Percentiles rank a stretch among this genome's conserved stretches.
phyloP scores from a whole-genome alignment of 306 rosid genomes.

The Prunus dulcis region DNA sequence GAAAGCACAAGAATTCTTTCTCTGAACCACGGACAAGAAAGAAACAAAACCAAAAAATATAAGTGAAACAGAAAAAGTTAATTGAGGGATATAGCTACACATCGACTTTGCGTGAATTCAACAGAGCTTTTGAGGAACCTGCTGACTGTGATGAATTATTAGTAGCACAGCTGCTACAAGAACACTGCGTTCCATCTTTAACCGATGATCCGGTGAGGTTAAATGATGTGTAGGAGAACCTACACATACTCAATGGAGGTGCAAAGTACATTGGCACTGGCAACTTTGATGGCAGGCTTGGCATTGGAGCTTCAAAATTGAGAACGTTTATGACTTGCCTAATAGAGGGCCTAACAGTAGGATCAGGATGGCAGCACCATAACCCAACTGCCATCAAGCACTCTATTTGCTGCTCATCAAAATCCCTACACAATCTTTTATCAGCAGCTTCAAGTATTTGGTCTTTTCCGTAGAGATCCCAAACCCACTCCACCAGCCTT shows the following conservation, averaged over 20 bases:
- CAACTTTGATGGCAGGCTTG: conserved; percentile 50
- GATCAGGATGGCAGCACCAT: conserved; percentile 80
- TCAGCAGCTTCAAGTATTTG: conserved; percentile 45
- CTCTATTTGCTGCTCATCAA: conserved; percentile 45
- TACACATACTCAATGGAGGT: conserved; percentile 43
- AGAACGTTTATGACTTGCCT: conserved; percentile 65
- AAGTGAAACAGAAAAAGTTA: neutral
- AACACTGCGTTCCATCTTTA: conserved; percentile 31
- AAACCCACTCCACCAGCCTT: conserved; percentile 68
- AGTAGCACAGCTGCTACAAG: conserved; percentile 33
- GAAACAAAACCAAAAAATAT: neutral
- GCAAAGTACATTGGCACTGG: conserved; percentile 67
- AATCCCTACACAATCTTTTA: conserved; percentile 31
- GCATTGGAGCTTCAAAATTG: conserved; percentile 44
- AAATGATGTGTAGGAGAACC: conserved; percentile 44
- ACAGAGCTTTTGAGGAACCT: conserved; percentile 45
- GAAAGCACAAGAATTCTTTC: conserved; percentile 3
- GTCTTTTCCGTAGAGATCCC: conserved; percentile 68
- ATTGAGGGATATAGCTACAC: neutral
- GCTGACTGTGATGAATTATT: conserved; percentile 43
- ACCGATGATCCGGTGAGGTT: conserved; percentile 26
- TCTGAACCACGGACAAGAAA: conserved; percentile 1
- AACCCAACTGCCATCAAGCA: conserved; percentile 56
- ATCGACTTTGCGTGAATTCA: conserved; percentile 8
- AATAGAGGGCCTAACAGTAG: conserved; percentile 49